Percentiles rank a stretch among this genome's conserved stretches.
Evolutionary conservation across 495 filamentous ascomycete species (phyloP).

Genomic region (Lasiosphaeris hirsuta): DNA sequence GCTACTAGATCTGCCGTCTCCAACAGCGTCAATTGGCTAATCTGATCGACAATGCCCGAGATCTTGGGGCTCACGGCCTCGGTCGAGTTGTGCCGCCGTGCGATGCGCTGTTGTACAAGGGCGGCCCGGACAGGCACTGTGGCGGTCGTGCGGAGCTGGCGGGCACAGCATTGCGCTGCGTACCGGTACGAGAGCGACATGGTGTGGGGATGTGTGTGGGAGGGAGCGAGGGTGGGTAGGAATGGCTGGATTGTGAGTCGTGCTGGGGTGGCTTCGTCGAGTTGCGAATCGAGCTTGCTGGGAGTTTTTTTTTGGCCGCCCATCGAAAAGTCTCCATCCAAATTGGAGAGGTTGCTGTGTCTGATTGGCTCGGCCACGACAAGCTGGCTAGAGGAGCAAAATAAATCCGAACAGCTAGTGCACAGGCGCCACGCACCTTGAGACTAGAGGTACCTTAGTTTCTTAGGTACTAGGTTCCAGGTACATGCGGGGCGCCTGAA

Average conservation of each 20-base stretch:
- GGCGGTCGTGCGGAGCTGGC: constrained; percentile 45
- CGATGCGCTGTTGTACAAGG: constrained; percentile 35
- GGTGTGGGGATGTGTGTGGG: constrained; percentile 19
- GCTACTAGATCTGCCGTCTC: constrained; percentile 96
- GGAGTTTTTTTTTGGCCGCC: constrained; percentile 28
- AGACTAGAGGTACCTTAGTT: no score
- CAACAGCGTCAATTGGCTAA: constrained; percentile 92
- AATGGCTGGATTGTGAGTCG: not conserved
- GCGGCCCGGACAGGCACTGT: constrained; percentile 29
- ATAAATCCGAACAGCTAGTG: constrained; percentile 16
- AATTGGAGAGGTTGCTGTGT: constrained; percentile 6
- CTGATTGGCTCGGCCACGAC: constrained; percentile 19
- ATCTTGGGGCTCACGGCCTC: constrained; percentile 83
- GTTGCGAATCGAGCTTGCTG: not conserved
- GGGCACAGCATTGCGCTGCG: constrained; percentile 57
- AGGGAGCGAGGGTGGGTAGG: constrained; percentile 5
- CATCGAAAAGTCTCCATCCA: constrained; percentile 25
- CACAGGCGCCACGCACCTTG: no score
- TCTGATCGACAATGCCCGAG: constrained; percentile 88
- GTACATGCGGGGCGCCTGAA: no score
- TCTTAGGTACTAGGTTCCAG: no score
- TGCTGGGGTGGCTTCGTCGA: constrained; percentile 18
- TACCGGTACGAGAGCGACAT: constrained; percentile 61
- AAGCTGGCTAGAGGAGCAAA: constrained; percentile 17
- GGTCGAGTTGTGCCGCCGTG: constrained; percentile 70